Base-by-base conservation (phyloP, 2,329 filamentous ascomycete species). In the Biscogniauxia mediterranea region DNA sequence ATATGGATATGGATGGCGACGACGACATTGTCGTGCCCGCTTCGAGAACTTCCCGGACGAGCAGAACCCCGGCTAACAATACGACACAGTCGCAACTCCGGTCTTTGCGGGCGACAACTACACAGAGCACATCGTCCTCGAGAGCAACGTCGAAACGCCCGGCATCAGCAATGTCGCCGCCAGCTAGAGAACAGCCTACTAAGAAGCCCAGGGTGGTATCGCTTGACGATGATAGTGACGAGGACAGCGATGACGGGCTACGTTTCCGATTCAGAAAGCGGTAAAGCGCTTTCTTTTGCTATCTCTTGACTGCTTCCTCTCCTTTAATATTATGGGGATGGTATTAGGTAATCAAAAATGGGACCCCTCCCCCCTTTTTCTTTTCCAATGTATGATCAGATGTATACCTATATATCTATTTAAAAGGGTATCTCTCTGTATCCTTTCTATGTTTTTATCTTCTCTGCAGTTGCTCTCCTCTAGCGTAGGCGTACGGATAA, bases 241-340 rank as follows among this genome's bases (percentile, higher is more conserved):
- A 73, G 52, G 81, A 85, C 38, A 85, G 82, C 62, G 84, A 86
- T 52, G 84, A 86, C 61, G 83, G 81, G 67, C 76, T 85, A 56
- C 80, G 81, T 65, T 87, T 87, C 68, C 78, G 79, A 58, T 87
- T 86, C 69, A 80, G 82, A 28, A 81, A 79, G 70, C 77, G 83
- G 68, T 77, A 77, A 68, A 46, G 6, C 15, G 15, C 38, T n/a
- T 46, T n/a, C 38, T 46, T 46, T n/a, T 2, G 38, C 38, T 46
- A n/a, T 32, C 28, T 13, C 26, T 55, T 20, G 54, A 6, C 28
- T 32, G 11, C 28, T 9, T 32, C 23, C 23, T 4, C 11, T 32
- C 7, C 28, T 13, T 32, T 32, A 32, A 9, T 32, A 32, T 32
- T 32, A 32, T 32, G 28, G 28, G 28, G 28, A 32, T 32, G 28